A percentile compares a stretch with the other conserved stretches of the same genome.
Evolutionary conservation across 148 eudicot species (phyloP).

Genomic region (Rhododendron kiyosumense): DNA sequence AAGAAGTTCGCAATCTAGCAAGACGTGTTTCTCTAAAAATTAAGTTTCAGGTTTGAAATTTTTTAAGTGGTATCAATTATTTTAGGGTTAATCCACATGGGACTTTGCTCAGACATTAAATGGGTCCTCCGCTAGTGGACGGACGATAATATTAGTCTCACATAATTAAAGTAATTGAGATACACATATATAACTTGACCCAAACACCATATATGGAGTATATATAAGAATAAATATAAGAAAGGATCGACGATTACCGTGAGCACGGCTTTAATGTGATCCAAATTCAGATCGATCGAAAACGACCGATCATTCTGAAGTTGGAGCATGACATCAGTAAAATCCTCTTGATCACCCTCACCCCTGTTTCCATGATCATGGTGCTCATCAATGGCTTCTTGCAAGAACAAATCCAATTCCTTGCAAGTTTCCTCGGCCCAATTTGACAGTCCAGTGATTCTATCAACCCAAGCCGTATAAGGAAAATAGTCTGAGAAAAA

Average conservation of each 20-base stretch:
- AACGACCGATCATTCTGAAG: neutral
- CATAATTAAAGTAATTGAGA: too few relatives aligned
- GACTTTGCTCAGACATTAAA: too few relatives aligned
- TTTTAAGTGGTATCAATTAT: neutral
- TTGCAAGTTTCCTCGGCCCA: constrained; percentile 3
- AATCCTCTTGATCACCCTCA: neutral
- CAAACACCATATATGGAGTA: too few relatives aligned
- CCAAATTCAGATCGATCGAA: neutral
- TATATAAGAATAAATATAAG: neutral
- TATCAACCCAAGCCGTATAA: constrained; percentile 2
- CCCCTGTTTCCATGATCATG: neutral
- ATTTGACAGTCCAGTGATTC: neutral
- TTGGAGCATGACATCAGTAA: neutral
- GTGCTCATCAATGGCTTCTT: constrained; percentile 5
- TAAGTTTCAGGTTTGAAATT: neutral
- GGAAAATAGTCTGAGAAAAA: constrained; percentile 6
- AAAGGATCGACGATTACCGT: neutral
- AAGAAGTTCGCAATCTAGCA: too few relatives aligned
- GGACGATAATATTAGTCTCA: neutral
- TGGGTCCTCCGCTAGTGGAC: neutral
- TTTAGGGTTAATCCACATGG: neutral
- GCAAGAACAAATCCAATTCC: neutral
- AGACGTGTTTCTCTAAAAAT: too few relatives aligned
- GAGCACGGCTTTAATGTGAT: constrained; percentile 5
- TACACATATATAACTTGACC: neutral